Evolutionary conservation across 176 grass and related monocot genomes (phyloP).

Genomic region (Zoysia japonica): DNA sequence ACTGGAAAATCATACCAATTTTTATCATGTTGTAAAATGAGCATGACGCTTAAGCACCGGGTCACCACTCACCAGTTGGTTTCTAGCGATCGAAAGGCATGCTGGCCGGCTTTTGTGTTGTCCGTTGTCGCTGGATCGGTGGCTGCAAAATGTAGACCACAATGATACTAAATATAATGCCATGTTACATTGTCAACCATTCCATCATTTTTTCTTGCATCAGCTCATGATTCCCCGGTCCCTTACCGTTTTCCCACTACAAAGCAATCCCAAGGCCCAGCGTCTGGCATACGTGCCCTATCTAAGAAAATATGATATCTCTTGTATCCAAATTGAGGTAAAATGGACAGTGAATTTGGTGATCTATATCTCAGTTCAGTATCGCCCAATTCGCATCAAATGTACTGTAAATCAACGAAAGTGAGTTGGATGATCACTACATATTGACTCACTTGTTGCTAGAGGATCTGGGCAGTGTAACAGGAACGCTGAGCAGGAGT

Average conservation of each 20-base stretch:
- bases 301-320: neutral
- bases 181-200: slow-evolving; percentile 31
- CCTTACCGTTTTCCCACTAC: neutral
- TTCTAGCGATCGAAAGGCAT: neutral
- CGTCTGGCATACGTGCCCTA: neutral
- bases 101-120: slow-evolving; percentile 28
- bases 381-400: neutral
- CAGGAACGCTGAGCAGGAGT: neutral
- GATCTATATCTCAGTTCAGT: too few relatives aligned
- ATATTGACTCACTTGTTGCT: neutral
- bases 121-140: slow-evolving; percentile 42
- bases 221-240: slow-evolving; percentile 27
- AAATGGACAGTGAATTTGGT: neutral
- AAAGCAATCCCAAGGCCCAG: neutral
- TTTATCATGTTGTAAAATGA: neutral
- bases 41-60: neutral
- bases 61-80: neutral
- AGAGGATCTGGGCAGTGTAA: neutral
- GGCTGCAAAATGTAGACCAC: slow-evolving; percentile 28
- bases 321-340: neutral
- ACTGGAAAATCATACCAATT: neutral
- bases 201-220: slow-evolving; percentile 43
- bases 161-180: slow-evolving; percentile 37
- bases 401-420: neutral
- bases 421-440: neutral